These are phyloP conservation scores for Boletus nobilissimus DNA, from an alignment of 1,284 basidiomycete genomes.

Conservation along the genomic window DNA sequence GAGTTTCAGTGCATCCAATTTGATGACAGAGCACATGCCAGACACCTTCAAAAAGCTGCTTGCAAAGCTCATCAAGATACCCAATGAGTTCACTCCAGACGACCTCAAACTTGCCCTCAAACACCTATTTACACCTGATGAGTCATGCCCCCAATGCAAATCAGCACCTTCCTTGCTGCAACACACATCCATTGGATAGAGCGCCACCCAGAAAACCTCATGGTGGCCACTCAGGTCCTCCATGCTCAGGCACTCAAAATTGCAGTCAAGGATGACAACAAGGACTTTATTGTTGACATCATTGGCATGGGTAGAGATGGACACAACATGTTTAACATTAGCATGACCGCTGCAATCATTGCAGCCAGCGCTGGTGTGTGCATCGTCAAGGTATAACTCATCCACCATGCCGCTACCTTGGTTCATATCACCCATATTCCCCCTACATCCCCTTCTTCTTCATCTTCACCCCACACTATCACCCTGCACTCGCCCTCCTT, in stretches of 20 bases:
- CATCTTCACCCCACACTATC: too few relatives aligned
- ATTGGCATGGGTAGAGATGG: slow-evolving; percentile 87
- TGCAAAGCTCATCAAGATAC: slow-evolving; percentile 79
- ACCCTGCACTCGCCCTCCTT: too few relatives aligned
- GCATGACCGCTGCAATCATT: slow-evolving; percentile 93
- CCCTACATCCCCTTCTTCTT: too few relatives aligned
- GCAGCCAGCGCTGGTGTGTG: slow-evolving; percentile 95
- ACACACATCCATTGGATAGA: slow-evolving; percentile 83
- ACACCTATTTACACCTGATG: slow-evolving; percentile 77
- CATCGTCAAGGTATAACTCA: slow-evolving; percentile 86
- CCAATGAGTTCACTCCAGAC: slow-evolving; percentile 76
- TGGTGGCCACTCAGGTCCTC: slow-evolving; percentile 80
- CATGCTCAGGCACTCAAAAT: slow-evolving; percentile 73
- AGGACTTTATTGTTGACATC: slow-evolving; percentile 78
- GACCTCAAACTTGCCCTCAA: slow-evolving; percentile 78
- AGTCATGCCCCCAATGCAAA: slow-evolving; percentile 72
- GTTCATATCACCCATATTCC: too few relatives aligned
- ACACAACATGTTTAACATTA: slow-evolving; percentile 97
- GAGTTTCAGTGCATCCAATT: too few relatives aligned
- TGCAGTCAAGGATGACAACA: slow-evolving; percentile 63
- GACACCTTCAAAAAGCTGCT: slow-evolving; percentile 66
- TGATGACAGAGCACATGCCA: too few relatives aligned
- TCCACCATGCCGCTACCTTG: too few relatives aligned
- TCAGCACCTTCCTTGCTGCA: slow-evolving; percentile 87
- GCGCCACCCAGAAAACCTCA: slow-evolving; percentile 76